phyloP scores from a whole-genome alignment of 2,329 filamentous ascomycete genomes.

The Monilinia vaccinii-corymbosi region DNA sequence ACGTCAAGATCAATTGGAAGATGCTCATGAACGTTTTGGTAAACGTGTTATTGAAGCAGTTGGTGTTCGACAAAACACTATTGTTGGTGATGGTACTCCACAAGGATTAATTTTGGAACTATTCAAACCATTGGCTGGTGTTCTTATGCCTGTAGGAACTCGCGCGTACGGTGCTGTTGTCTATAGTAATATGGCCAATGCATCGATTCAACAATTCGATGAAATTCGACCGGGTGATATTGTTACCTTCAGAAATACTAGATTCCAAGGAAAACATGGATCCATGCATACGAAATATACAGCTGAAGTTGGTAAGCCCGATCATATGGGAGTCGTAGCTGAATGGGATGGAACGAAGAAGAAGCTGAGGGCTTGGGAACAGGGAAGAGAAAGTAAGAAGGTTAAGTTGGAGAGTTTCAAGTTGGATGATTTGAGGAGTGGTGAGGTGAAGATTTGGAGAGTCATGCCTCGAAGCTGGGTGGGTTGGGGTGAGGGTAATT shows the following conservation, averaged over 20 bases:
- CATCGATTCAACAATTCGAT: conserved; percentile 79
- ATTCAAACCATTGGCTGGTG: conserved; percentile 62
- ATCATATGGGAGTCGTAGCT: conserved; percentile 80
- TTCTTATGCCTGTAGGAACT: conserved; percentile 74
- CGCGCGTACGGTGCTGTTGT: conserved; percentile 86
- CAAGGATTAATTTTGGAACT: conserved; percentile 71
- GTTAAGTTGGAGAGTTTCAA: conserved; percentile 91
- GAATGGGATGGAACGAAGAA: conserved; percentile 99
- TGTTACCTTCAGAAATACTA: conserved; percentile 82
- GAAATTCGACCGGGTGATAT: conserved; percentile 93
- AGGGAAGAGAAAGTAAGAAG: conserved; percentile 88
- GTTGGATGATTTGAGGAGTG: conserved; percentile 81
- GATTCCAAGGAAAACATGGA: conserved; percentile 91
- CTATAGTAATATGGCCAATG: conserved; percentile 92
- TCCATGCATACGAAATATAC: conserved; percentile 93
- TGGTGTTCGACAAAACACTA: conserved; percentile 62
- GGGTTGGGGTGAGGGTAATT: conserved; percentile 51
- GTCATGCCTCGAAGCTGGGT: conserved; percentile 90
- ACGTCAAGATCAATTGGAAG: conserved; percentile 88
- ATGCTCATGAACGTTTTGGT: conserved; percentile 73
- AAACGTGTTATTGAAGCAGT: conserved; percentile 65
- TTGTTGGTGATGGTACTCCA: conserved; percentile 78
- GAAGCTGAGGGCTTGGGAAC: conserved; percentile 92
- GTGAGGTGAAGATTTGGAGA: conserved; percentile 95
- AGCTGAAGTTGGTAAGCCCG: conserved; percentile 75